Conservation (phyloP, 768 basidiomycete genomes). For the Russula olivacea region DNA sequence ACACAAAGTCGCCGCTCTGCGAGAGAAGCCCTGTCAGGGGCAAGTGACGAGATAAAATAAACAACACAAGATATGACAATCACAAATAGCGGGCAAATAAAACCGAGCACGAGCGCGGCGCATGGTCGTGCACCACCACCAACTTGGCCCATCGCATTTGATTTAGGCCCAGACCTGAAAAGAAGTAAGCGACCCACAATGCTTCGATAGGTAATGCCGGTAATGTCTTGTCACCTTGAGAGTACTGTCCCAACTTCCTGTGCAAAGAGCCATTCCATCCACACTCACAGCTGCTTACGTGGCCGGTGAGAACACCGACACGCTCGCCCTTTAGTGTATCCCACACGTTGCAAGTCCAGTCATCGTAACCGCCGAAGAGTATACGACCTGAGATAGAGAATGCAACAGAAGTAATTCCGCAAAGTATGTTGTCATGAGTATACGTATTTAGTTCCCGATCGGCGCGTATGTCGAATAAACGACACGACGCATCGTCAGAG, state of each 20-base stretch:
- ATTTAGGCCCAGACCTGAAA: constrained; percentile 78
- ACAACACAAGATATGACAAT: constrained; percentile 41
- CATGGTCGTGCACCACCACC: constrained; percentile 14
- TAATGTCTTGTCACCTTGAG: constrained; percentile 81
- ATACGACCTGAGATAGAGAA: constrained; percentile 98
- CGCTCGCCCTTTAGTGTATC: constrained; percentile 98
- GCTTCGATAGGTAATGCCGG: not conserved
- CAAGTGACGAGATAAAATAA: constrained; percentile 46
- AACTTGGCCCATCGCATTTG: constrained; percentile 11
- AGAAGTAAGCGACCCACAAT: constrained; percentile 10
- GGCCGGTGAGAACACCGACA: constrained; percentile 93
- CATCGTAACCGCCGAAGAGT: constrained; percentile 97
- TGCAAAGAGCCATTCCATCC: constrained; percentile 98
- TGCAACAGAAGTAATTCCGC: constrained; percentile 97
- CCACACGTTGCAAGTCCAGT: constrained; percentile 99
- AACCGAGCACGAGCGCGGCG: constrained; percentile 13
- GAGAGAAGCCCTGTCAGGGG: constrained; percentile 31
- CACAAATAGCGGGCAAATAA: constrained; percentile 33
- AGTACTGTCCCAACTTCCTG: constrained; percentile 96
- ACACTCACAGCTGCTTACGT: constrained; percentile 93
- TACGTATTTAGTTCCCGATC: constrained; percentile 96
- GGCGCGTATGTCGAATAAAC: constrained; percentile 94
- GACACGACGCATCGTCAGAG: constrained; percentile 97
- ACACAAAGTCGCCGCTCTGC: constrained; percentile 44
- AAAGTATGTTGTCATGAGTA: constrained; percentile 97